A percentile compares a stretch with the other conserved stretches of the same genome.
Evolutionary conservation across 2,329 filamentous ascomycete species (phyloP).

Genomic region (Phoma sp.): DNA sequence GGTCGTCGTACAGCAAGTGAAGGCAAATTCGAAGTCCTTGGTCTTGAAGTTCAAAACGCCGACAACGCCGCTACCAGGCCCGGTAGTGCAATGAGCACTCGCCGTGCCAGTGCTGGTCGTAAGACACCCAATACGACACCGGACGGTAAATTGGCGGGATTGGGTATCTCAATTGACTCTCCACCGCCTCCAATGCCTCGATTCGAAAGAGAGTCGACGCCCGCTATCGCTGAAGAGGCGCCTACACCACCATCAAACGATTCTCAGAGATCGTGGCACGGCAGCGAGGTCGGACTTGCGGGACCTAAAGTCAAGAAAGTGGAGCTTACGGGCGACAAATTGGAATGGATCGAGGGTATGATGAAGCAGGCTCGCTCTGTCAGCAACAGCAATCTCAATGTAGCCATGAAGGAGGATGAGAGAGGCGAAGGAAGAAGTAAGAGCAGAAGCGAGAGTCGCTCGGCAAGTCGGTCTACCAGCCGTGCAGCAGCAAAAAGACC

Average conservation of each 20-base stretch:
- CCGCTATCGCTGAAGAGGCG: constrained; percentile 33
- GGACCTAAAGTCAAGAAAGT: constrained; percentile 69
- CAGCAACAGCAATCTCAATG: constrained; percentile 64
- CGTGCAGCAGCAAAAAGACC: constrained; percentile 25
- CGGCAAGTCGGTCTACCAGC: constrained; percentile 34
- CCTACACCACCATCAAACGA: constrained; percentile 36
- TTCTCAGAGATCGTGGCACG: constrained; percentile 44
- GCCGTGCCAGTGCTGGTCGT: constrained; percentile 33
- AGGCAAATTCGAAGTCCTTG: constrained; percentile 62
- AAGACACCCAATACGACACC: constrained; percentile 40
- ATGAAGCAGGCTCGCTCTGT: constrained; percentile 78
- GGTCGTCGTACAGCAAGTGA: constrained; percentile 70
- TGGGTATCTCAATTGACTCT: constrained; percentile 25
- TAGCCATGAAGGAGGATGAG: constrained; percentile 23
- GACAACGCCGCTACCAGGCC: constrained; percentile 34
- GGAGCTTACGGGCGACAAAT: constrained; percentile 72
- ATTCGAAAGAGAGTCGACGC: constrained; percentile 28
- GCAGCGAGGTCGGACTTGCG: constrained; percentile 66
- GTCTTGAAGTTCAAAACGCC: constrained; percentile 45
- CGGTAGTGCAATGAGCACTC: constrained; percentile 38
- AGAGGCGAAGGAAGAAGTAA: constrained; percentile 29
- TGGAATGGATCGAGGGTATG: constrained; percentile 82
- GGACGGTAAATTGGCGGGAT: constrained; percentile 17
- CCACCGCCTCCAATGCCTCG: constrained; percentile 33
- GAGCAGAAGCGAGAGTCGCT: constrained; percentile 36